phyloP scores from a whole-genome alignment of 2,329 filamentous ascomycete genomes.

The Colletotrichum sansevieriae region DNA sequence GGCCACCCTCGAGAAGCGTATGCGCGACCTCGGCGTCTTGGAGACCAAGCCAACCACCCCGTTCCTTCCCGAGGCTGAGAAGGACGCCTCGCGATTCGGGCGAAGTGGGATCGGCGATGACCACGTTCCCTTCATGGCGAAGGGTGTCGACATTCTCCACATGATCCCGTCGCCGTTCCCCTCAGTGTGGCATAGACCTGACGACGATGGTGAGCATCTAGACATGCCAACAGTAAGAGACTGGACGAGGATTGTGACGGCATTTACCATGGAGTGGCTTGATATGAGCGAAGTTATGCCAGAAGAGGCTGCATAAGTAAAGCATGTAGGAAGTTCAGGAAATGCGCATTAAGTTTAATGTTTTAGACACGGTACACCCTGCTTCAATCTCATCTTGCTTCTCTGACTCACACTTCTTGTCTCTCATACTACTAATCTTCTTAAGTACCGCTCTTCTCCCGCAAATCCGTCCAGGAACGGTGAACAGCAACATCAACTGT shows the following conservation, averaged over 20 bases:
- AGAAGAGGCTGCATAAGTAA: constrained; percentile 13
- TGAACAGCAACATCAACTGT: too few relatives aligned
- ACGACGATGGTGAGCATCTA: constrained; percentile 80
- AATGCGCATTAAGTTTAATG: background rate
- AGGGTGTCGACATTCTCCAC: constrained; percentile 82
- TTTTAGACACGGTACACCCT: too few relatives aligned
- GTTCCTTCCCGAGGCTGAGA: constrained; percentile 71
- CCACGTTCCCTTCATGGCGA: constrained; percentile 80
- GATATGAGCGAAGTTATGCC: constrained; percentile 67
- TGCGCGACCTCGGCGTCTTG: constrained; percentile 70
- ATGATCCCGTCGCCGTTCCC: constrained; percentile 81
- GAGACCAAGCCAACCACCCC: constrained; percentile 50
- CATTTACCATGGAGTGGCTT: constrained; percentile 84
- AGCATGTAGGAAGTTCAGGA: constrained; percentile 3
- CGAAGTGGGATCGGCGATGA: constrained; percentile 72
- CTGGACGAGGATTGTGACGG: constrained; percentile 80
- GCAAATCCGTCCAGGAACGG: too few relatives aligned
- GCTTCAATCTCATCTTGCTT: too few relatives aligned
- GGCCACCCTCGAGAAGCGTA: constrained; percentile 72
- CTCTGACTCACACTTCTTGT: too few relatives aligned
- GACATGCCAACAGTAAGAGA: constrained; percentile 80
- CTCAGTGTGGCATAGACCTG: constrained; percentile 76
- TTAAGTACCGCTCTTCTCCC: too few relatives aligned
- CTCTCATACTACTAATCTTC: too few relatives aligned
- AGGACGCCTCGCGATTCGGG: constrained; percentile 53